A percentile compares a stretch with the other conserved stretches of the same genome.
Evolutionary conservation across 345 rosid species (phyloP).

Genomic region (Salix exigua): DNA sequence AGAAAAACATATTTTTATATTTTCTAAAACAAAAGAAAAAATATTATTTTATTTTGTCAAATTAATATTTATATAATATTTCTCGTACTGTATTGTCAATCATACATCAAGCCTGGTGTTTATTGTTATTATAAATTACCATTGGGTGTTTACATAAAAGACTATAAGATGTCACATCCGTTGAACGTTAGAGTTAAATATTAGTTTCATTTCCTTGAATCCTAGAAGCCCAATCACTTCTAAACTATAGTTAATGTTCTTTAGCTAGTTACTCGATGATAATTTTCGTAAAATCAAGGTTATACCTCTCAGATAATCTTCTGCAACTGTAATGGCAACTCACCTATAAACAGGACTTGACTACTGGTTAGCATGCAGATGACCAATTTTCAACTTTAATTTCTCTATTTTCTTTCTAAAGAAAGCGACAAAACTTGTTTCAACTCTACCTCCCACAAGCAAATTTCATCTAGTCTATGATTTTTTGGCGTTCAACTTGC

Average conservation of each 20-base stretch:
- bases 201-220: neutral
- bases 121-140: no score
- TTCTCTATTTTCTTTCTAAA: neutral
- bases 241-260: neutral
- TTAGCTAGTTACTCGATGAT: neutral
- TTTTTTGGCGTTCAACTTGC: conserved; percentile 19
- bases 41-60: no score
- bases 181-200: no score
- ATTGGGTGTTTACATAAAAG: no score
- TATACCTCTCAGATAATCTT: neutral
- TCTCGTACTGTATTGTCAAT: no score
- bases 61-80: no score
- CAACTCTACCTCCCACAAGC: conserved; percentile 10
- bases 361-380: neutral
- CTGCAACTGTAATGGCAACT: conserved; percentile 18
- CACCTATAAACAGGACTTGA: conserved; percentile 10
- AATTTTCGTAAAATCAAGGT: neutral
- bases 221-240: neutral
- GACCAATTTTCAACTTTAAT: neutral
- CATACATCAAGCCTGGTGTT: no score
- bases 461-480: conserved; percentile 20
- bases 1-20: no score
- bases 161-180: no score
- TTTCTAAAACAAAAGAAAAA: no score
- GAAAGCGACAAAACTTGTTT: conserved; percentile 24